Percentiles rank a stretch among this genome's conserved stretches.
Conservation (phyloP, 176 grass and related monocot species). For the Bolboschoenus planiculmis region DNA sequence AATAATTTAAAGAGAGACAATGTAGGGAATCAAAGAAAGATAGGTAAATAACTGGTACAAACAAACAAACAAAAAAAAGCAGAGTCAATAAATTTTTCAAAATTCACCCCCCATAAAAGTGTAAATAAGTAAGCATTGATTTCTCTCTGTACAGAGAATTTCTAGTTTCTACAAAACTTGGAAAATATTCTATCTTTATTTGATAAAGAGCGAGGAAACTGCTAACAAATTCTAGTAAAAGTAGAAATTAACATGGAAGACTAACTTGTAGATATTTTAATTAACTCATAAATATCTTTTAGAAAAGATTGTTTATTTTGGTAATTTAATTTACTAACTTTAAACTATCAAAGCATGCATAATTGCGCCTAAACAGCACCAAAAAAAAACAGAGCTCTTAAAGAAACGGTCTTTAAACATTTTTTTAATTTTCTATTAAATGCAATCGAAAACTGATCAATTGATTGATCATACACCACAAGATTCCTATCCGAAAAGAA, state of each 20-base stretch:
- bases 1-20: background rate
- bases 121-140: background rate
- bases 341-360: background rate
- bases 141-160: background rate
- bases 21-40: background rate
- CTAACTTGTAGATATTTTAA: background rate
- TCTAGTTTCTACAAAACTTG: background rate
- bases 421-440: background rate
- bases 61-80: background rate
- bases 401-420: too few relatives aligned
- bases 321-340: too few relatives aligned
- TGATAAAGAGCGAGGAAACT: background rate
- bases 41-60: background rate
- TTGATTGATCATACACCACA: background rate
- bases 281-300: background rate
- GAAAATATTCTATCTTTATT: background rate
- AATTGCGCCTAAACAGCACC: background rate
- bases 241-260: background rate
- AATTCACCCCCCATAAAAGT: background rate
- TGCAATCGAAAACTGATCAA: background rate
- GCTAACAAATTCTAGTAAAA: background rate
- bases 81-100: background rate
- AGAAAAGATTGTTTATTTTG: background rate
- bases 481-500: background rate
- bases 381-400: background rate